Percentiles rank a stretch among this genome's conserved stretches.
Evolutionary conservation across 2,329 filamentous ascomycete genomes (phyloP).

Genomic region (Venturia carpophila): DNA sequence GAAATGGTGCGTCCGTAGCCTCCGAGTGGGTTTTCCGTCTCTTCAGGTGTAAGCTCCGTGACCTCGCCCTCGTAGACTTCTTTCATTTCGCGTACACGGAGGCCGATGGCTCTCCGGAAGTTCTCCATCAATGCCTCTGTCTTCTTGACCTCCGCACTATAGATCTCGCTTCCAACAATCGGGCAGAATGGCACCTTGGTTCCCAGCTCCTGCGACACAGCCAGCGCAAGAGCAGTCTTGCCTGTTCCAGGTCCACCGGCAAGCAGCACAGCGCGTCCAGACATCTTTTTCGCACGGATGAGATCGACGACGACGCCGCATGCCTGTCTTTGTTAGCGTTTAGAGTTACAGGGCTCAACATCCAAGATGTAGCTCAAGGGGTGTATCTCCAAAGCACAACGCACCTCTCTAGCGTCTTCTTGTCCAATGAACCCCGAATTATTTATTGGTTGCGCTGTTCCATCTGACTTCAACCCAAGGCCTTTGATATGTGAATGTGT

Average conservation of each 20-base stretch:
- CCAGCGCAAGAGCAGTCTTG: conserved; percentile 92
- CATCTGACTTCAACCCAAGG: conserved; percentile 77
- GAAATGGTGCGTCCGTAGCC: conserved; percentile 97
- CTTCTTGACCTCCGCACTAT: conserved; percentile 98
- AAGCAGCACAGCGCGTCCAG: conserved; percentile 83
- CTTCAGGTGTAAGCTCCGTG: conserved; percentile 92
- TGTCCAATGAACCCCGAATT: conserved; percentile 86
- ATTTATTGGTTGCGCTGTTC: conserved; percentile 65
- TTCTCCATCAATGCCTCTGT: conserved; percentile 99
- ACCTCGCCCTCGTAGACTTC: conserved; percentile 99
- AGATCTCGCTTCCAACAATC: conserved; percentile 96
- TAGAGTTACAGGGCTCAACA: background rate
- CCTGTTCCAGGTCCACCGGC: conserved; percentile 93
- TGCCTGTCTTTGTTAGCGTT: conserved; percentile 48
- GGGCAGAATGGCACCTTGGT: conserved; percentile 98
- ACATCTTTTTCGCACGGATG: conserved; percentile 95
- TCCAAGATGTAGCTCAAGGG: background rate
- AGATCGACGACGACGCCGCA: conserved; percentile 94
- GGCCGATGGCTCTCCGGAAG: conserved; percentile 83
- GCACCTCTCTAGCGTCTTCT: conserved; percentile 75
- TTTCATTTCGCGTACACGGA: conserved; percentile 97
- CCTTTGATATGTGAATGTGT: conserved; percentile 98
- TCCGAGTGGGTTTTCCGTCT: conserved; percentile 93
- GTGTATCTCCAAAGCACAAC: conserved; percentile 21
- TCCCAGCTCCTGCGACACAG: conserved; percentile 92